phyloP scores from a whole-genome alignment of 352 stramenopile genomes.

The Sclerospora graminicola region DNA sequence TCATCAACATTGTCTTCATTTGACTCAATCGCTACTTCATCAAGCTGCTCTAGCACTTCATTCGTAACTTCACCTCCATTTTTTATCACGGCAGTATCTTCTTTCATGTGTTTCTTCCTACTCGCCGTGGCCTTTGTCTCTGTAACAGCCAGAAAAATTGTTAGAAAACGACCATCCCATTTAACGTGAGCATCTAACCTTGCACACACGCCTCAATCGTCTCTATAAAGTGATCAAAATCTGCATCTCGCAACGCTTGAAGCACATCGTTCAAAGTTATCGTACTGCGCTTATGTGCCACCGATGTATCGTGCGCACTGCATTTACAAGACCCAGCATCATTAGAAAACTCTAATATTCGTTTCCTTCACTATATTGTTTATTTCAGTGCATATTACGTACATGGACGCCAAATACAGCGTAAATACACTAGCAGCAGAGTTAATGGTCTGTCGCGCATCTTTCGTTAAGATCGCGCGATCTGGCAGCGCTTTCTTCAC shows the following conservation, averaged over 20 bases:
- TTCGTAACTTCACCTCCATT: constrained; percentile 21
- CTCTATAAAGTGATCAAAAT: constrained; percentile 69
- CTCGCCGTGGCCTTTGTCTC: constrained; percentile 35
- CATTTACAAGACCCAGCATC: not conserved
- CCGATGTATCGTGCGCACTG: constrained; percentile 56
- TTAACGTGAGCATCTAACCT: constrained; percentile 20
- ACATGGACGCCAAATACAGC: constrained; percentile 66
- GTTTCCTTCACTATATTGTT: not conserved
- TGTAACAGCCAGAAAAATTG: constrained; percentile 11
- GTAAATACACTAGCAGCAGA: constrained; percentile 69
- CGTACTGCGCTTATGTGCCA: constrained; percentile 64
- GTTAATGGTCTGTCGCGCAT: constrained; percentile 61
- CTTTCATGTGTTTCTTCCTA: constrained; percentile 20
- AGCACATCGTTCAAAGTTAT: constrained; percentile 72
- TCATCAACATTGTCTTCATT: constrained; percentile 30
- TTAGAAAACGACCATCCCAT: not conserved
- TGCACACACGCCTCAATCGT: constrained; percentile 60
- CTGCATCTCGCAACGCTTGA: constrained; percentile 51
- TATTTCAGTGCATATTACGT: constrained; percentile 9
- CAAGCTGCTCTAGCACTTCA: constrained; percentile 19
- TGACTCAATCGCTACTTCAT: constrained; percentile 21
- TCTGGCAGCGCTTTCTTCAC: constrained; percentile 62
- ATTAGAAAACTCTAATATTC: not conserved
- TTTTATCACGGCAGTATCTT: constrained; percentile 7
- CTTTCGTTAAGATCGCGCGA: constrained; percentile 53